Conservation (phyloP, 371 early-diverging fungal genomes). For the Mortierella sp. region DNA sequence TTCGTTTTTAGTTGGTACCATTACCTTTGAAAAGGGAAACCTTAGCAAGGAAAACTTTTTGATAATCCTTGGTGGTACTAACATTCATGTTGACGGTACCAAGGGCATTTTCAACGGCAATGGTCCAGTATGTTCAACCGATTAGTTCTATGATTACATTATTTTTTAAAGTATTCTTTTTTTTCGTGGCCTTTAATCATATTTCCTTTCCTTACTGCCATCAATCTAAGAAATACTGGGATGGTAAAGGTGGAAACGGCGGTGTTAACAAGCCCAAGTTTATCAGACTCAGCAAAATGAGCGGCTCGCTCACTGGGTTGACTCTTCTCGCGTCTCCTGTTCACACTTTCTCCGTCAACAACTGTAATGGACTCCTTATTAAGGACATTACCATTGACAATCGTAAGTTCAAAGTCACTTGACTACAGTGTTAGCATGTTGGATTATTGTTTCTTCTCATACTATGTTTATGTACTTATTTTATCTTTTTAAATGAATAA, state of each 20-base stretch:
- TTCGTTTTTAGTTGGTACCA: slow-evolving; percentile 24
- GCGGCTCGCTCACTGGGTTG: slow-evolving; percentile 31
- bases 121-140: slow-evolving; percentile 39
- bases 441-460: neutral
- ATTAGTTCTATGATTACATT: neutral
- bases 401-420: slow-evolving; percentile 16
- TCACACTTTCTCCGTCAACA: slow-evolving; percentile 41
- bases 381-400: slow-evolving; percentile 45
- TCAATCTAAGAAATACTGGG: slow-evolving; percentile 37
- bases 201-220: neutral
- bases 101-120: slow-evolving; percentile 35
- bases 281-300: slow-evolving; percentile 35
- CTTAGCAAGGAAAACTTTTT: slow-evolving; percentile 19
- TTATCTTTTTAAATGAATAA: neutral
- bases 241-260: slow-evolving; percentile 56
- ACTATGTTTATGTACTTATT: neutral
- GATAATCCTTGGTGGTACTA: slow-evolving; percentile 37
- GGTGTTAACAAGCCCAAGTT: slow-evolving; percentile 57
- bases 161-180: neutral
- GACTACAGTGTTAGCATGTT: slow-evolving; percentile 2
- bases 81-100: slow-evolving; percentile 41
- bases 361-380: slow-evolving; percentile 30
- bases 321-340: slow-evolving; percentile 36
- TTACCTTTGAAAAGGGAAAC: slow-evolving; percentile 41
- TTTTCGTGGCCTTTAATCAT: neutral